Evolutionary conservation across 176 grass and related monocot species (phyloP).

Genomic region (Aegilops sharonensis): DNA sequence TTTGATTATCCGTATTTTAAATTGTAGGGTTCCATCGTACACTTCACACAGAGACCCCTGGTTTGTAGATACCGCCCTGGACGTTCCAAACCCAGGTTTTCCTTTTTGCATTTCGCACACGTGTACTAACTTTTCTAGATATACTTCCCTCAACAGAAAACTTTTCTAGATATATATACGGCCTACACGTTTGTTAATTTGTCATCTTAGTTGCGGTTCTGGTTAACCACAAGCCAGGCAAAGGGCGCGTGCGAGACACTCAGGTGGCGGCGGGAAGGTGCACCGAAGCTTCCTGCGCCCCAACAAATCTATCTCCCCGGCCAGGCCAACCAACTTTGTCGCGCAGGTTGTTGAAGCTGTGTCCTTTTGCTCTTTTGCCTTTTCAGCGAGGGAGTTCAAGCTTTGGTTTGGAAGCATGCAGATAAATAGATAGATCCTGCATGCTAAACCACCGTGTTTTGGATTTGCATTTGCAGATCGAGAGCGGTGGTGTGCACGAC

Average conservation of each 20-base stretch:
- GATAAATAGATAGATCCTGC: too few relatives aligned
- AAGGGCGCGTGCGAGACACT: not conserved
- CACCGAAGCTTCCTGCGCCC: not conserved
- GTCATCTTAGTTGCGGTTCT: not conserved
- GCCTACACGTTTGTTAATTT: not conserved
- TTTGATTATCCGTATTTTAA: not conserved
- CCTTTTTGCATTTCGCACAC: not conserved
- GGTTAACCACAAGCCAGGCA: not conserved
- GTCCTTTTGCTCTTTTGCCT: not conserved
- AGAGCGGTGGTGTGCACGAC: too few relatives aligned
- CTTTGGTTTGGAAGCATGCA: too few relatives aligned
- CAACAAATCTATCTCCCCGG: not conserved
- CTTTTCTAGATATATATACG: not conserved
- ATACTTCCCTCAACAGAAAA: too few relatives aligned
- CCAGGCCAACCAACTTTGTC: not conserved
- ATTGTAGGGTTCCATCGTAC: not conserved
- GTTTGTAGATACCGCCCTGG: too few relatives aligned
- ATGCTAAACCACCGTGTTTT: too few relatives aligned
- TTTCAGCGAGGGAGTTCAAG: not conserved
- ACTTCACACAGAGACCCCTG: not conserved
- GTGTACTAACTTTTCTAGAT: not conserved
- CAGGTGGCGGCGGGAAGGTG: not conserved
- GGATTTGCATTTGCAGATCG: too few relatives aligned
- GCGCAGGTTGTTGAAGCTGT: not conserved
- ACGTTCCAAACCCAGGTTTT: not conserved